These are phyloP conservation scores for Elongisporangium anandrum DNA, from an alignment of 352 stramenopile genomes.

Conservation along the genomic window DNA sequence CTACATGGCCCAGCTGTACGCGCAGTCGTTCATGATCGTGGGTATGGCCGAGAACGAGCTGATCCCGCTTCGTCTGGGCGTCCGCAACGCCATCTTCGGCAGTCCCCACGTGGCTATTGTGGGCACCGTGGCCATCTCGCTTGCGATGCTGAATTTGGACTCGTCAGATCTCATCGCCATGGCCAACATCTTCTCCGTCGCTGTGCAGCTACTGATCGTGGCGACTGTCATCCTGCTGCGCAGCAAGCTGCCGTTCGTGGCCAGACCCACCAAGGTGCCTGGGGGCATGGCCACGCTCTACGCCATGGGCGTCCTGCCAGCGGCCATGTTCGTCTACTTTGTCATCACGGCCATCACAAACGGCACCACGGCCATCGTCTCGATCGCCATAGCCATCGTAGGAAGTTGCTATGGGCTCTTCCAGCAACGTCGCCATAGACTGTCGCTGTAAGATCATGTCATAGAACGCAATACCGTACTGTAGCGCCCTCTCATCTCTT, in stretches of 20 bases:
- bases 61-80: constrained; percentile 74
- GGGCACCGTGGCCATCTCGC: constrained; percentile 28
- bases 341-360: constrained; percentile 23
- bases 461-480: no score
- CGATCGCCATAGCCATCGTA: background rate
- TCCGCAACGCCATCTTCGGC: constrained; percentile 26
- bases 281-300: constrained; percentile 17
- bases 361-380: constrained; percentile 20
- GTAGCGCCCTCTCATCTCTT: no score
- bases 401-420: background rate
- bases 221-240: constrained; percentile 85
- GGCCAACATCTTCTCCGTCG: constrained; percentile 87
- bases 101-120: constrained; percentile 38
- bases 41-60: constrained; percentile 77
- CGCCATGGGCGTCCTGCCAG: constrained; percentile 14
- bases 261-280: constrained; percentile 38
- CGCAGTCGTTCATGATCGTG: constrained; percentile 78
- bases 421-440: background rate
- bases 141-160: constrained; percentile 29
- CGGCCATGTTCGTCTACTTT: constrained; percentile 27
- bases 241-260: constrained; percentile 50
- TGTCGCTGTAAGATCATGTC: background rate
- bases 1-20: background rate
- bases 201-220: constrained; percentile 86
- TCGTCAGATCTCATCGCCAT: constrained; percentile 74